Evolutionary conservation across 1,284 basidiomycete species (phyloP).

Genomic region (Malassezia equina): DNA sequence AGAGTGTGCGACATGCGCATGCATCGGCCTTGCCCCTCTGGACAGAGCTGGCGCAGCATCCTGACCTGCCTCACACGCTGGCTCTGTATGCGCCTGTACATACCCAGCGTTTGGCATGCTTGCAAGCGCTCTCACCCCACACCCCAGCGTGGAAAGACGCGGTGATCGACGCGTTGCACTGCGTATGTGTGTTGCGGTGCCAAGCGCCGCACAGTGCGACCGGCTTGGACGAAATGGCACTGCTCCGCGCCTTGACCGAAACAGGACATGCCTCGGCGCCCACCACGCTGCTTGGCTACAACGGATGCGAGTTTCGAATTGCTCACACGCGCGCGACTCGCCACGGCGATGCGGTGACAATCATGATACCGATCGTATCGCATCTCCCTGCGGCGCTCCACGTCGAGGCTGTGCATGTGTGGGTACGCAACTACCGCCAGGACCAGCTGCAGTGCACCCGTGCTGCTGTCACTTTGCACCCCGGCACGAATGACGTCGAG

Average conservation of each 20-base stretch:
- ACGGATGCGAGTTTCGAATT: slow-evolving; percentile 4
- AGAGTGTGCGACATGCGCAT: slow-evolving; percentile 2
- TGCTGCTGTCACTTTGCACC: slow-evolving; percentile 17
- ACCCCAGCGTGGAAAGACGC: neutral
- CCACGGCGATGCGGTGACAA: slow-evolving; percentile 27
- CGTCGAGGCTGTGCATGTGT: slow-evolving; percentile 37
- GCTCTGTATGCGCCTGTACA: neutral
- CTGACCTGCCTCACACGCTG: neutral
- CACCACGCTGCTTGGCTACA: slow-evolving; percentile 14
- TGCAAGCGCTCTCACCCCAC: neutral
- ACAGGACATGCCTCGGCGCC: neutral
- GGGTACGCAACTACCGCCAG: slow-evolving; percentile 22
- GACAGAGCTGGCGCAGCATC: neutral
- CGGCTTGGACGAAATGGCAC: slow-evolving; percentile 1
- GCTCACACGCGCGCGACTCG: neutral
- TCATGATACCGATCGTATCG: slow-evolving; percentile 24
- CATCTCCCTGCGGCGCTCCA: slow-evolving; percentile 16
- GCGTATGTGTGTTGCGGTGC: neutral
- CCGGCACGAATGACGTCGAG: slow-evolving; percentile 21
- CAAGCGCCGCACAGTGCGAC: neutral
- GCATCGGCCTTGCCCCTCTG: neutral
- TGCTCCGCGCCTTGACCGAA: neutral
- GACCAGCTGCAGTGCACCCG: slow-evolving; percentile 34
- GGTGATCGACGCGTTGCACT: slow-evolving; percentile 1
- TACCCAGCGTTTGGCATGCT: slow-evolving; percentile 1